Conservation (phyloP, 345 rosid species). For the Ceriops decandra region DNA sequence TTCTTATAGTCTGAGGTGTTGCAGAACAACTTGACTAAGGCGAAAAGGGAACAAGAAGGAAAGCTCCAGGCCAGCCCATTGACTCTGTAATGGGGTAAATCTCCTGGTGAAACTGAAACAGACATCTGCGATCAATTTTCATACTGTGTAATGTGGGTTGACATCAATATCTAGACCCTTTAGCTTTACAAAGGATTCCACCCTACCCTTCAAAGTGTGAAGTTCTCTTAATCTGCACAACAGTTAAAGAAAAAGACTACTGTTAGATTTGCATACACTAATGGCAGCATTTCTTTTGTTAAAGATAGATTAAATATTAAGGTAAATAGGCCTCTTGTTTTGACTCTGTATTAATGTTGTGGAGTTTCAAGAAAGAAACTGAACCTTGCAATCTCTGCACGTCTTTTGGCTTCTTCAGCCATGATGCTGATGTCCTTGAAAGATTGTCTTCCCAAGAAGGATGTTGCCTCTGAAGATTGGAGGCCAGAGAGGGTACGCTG, state of each 20-base stretch:
- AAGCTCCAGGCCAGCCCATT: not conserved
- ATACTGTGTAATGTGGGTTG: conserved; percentile 55
- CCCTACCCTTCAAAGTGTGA: conserved; percentile 59
- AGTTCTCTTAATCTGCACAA: conserved; percentile 52
- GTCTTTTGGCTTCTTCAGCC: conserved; percentile 66
- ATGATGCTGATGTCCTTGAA: conserved; percentile 43
- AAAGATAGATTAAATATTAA: too few relatives aligned
- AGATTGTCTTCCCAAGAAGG: conserved; percentile 37
- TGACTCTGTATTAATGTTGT: too few relatives aligned
- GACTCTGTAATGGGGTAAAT: not conserved
- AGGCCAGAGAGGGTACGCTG: conserved; percentile 58
- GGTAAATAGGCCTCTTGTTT: too few relatives aligned
- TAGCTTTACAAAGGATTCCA: conserved; percentile 56
- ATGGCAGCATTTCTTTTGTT: too few relatives aligned
- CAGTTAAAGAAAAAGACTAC: not conserved
- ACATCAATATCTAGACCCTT: conserved; percentile 56
- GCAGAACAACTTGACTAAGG: not conserved
- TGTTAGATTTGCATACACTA: not conserved
- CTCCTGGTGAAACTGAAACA: not conserved
- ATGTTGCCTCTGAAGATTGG: conserved; percentile 32
- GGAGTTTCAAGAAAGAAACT: not conserved
- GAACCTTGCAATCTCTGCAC: conserved; percentile 63
- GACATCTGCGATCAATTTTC: conserved; percentile 1
- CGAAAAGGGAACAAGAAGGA: not conserved
- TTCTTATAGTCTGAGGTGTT: not conserved